Percentiles rank a stretch among this genome's conserved stretches.
Conservation (phyloP, 768 basidiomycete genomes). For the Trametopsis cervina region DNA sequence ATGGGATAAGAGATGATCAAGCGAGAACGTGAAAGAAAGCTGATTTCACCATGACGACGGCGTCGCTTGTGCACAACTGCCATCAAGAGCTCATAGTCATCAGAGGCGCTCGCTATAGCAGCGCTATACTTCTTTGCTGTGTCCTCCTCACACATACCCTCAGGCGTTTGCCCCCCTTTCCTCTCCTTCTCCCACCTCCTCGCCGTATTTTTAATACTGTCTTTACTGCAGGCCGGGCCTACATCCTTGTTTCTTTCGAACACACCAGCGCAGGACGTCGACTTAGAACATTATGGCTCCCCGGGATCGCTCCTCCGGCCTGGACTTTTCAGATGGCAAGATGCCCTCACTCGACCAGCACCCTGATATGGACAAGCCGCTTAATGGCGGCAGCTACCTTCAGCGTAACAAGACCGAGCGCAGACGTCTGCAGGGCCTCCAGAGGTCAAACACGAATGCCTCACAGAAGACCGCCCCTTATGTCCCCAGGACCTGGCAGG, state of each 20-base stretch:
- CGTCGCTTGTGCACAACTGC: too few relatives aligned
- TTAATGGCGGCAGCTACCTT: constrained; percentile 36
- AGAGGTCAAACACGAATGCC: constrained; percentile 44
- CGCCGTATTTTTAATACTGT: constrained; percentile 17
- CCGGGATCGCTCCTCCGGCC: constrained; percentile 43
- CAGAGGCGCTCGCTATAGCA: constrained; percentile 3
- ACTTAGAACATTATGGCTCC: constrained; percentile 25
- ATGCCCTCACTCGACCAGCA: constrained; percentile 43
- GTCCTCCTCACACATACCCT: constrained; percentile 6
- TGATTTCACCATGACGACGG: constrained; percentile 18
- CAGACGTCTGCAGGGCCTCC: constrained; percentile 75
- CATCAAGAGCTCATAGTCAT: constrained; percentile 5
- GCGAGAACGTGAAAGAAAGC: neutral
- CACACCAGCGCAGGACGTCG: constrained; percentile 28
- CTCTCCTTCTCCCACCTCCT: constrained; percentile 15
- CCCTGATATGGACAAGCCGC: constrained; percentile 28
- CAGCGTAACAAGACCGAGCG: constrained; percentile 86
- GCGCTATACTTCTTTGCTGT: constrained; percentile 9
- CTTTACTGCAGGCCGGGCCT: constrained; percentile 42
- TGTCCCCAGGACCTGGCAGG: constrained; percentile 32
- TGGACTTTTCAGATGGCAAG: constrained; percentile 61
- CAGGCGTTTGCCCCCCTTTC: constrained; percentile 9
- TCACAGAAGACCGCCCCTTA: constrained; percentile 25
- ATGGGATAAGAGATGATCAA: constrained; percentile 2
- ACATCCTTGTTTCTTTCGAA: constrained; percentile 22